Evolutionary conservation across 768 basidiomycete species (phyloP), one percentile per base, ranked within the genome.

Genomic region (Lyophyllum atratum): DNA sequence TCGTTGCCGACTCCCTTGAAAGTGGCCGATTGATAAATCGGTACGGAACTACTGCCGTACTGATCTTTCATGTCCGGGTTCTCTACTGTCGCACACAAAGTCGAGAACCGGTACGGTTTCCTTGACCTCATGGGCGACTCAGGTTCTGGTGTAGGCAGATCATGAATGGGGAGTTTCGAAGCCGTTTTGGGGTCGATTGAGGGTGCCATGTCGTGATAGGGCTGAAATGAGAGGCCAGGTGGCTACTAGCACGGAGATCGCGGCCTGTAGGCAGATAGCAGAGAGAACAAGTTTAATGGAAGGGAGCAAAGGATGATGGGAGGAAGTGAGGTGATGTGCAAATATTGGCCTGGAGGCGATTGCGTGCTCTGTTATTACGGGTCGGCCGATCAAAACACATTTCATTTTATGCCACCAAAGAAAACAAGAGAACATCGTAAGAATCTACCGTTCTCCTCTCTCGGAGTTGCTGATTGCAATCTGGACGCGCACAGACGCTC

Each of bases 1-100:
- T 88, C 83, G 50, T 90, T 92, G 17, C 80, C 82, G 42, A 96
- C 76, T 45, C 96, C 97, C 76, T 98, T 98, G 85, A 99, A 98
- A 0, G 97, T 99, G 8, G 97, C 86, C 1, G 94, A 90, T 76
- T 98, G 97, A 74, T 98, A 99, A 73, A 99, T 98, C 21, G 97
- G 97, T 1, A 98, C 93, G 7, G 90, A 90, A 64, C 91, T 93
- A 57, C 92, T 87, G 19, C 95, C 95, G 70, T 95, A 90, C 75
- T 98, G 96, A 74, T 99, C 96, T 72, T 96, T 95, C 74, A 89
- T 90, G 54, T 82, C 81, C 0, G 93, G 93, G 63, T 93, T 92
- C 66, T 96, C 94, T 55, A 96, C 93, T 4, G 93, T 95, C 22
- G 91, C 94, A 58, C 92, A 93, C 56, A 92, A 76, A 15, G 92